A percentile compares a stretch with the other conserved stretches of the same genome.
phyloP scores from a whole-genome alignment of 305 asterid genomes.

The Fraxinus nigra region DNA sequence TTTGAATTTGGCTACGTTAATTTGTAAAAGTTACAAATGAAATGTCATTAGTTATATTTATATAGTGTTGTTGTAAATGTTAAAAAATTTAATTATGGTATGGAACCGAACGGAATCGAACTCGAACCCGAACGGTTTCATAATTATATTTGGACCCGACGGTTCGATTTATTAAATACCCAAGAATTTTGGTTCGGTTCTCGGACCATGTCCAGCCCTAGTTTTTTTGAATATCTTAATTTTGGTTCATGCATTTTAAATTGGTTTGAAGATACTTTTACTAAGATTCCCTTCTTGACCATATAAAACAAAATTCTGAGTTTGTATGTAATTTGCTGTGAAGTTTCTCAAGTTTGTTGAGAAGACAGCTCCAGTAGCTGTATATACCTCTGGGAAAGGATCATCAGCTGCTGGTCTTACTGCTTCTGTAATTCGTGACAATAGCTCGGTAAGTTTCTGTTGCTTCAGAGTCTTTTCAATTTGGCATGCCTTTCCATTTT shows the following conservation, averaged over 20 bases:
- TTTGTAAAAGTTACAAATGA: no score
- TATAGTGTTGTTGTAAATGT: no score
- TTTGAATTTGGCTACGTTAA: no score
- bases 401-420: constrained; percentile 99
- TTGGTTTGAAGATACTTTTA: neutral
- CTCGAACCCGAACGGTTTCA: no score
- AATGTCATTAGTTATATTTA: no score
- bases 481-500: constrained; percentile 1
- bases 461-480: neutral
- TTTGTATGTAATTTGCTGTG: constrained; percentile 18
- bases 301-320: constrained; percentile 3
- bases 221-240: neutral
- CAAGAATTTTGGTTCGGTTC: no score
- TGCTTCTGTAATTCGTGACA: constrained; percentile 95
- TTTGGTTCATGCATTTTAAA: neutral
- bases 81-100: no score
- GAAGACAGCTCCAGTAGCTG: constrained; percentile 96
- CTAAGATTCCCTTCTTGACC: neutral
- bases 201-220: no score
- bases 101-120: no score
- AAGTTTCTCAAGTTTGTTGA: constrained; percentile 96
- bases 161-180: no score
- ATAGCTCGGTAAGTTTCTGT: constrained; percentile 71
- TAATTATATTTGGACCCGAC: no score
- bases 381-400: constrained; percentile 97